These are phyloP conservation scores for Talaromyces trachyspermus DNA, from an alignment of 495 filamentous ascomycete species.

Conservation along the genomic window DNA sequence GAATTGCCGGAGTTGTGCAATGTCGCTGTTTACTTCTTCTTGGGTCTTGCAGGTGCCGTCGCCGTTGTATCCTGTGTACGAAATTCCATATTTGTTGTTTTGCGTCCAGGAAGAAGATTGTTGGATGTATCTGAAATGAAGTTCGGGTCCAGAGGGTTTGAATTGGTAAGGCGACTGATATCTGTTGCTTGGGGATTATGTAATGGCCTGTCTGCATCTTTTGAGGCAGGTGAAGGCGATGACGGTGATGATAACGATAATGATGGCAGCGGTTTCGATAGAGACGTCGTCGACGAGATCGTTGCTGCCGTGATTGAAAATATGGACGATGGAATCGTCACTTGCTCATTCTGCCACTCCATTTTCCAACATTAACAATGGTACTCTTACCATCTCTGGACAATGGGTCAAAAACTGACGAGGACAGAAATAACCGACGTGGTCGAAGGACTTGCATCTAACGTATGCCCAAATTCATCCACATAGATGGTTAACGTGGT, in stretches of 20 bases:
- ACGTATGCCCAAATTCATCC: slow-evolving; percentile 49
- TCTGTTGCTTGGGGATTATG: background rate
- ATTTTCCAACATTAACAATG: no score
- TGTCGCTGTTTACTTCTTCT: slow-evolving; percentile 54
- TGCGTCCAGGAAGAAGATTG: background rate
- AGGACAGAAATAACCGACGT: background rate
- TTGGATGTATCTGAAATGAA: background rate
- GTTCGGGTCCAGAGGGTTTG: background rate
- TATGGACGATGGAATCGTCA: background rate
- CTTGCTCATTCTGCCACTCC: no score
- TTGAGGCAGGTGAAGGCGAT: background rate
- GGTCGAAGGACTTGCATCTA: background rate
- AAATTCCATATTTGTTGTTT: slow-evolving; percentile 43
- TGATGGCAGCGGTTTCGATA: background rate
- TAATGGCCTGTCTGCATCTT: background rate
- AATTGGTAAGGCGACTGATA: background rate
- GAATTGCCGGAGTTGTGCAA: slow-evolving; percentile 47
- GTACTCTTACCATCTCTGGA: background rate
- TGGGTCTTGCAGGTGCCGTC: slow-evolving; percentile 60
- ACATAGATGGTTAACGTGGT: slow-evolving; percentile 52
- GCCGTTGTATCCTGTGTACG: slow-evolving; percentile 68
- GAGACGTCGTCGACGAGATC: background rate
- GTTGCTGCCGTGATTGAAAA: slow-evolving; percentile 9
- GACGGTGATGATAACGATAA: background rate
- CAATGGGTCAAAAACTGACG: background rate